Evolutionary conservation across 176 grass and related monocot species (phyloP).

Genomic region (Oryza glumipatula): DNA sequence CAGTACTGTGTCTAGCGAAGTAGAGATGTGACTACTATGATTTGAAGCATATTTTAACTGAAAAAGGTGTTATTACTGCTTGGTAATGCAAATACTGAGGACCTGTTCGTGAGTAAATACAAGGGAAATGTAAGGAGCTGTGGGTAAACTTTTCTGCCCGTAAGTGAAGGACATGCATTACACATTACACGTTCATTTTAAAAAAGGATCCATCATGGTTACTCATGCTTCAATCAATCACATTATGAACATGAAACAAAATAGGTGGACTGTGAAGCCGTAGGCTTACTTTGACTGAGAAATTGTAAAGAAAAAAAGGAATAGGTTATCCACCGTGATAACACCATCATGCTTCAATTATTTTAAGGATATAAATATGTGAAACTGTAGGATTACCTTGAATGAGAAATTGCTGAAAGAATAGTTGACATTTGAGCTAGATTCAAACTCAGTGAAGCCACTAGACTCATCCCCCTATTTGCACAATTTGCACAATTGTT

Average conservation of each 20-base stretch:
- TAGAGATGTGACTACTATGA: not conserved
- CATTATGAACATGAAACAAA: not conserved
- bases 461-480: slow-evolving; percentile 75
- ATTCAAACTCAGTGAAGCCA: slow-evolving; percentile 86
- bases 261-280: not conserved
- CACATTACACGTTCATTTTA: not conserved
- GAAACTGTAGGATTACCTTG: slow-evolving; percentile 71
- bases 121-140: not conserved
- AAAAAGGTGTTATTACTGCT: not conserved
- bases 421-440: slow-evolving; percentile 80
- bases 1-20: too few relatives aligned
- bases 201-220: not conserved
- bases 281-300: not conserved
- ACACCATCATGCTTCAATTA: not conserved
- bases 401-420: slow-evolving; percentile 99
- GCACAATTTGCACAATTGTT: slow-evolving; percentile 40
- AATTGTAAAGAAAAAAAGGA: not conserved
- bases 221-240: not conserved
- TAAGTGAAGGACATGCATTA: not conserved
- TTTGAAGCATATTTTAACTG: not conserved
- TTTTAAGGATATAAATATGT: not conserved
- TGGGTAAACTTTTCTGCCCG: not conserved
- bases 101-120: not conserved
- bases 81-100: slow-evolving; percentile 10
- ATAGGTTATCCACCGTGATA: not conserved